Conservation (phyloP, 768 basidiomycete genomes). For the Amanita polypyramis region DNA sequence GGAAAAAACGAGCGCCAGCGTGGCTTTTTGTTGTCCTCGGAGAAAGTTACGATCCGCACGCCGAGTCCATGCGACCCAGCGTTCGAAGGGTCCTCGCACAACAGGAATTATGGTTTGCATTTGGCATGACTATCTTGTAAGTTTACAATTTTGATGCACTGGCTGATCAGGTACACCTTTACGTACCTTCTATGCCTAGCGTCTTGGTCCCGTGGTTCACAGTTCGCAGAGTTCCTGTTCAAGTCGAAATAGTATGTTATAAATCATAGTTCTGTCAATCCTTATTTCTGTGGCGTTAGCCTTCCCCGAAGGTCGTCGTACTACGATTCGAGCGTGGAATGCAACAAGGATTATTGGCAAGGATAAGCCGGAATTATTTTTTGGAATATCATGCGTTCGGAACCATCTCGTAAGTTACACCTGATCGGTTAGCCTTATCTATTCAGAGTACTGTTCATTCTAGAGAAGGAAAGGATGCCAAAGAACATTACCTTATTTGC, state of each 20-base stretch:
- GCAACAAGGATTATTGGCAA: constrained; percentile 75
- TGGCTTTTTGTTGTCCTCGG: constrained; percentile 66
- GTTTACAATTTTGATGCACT: constrained; percentile 13
- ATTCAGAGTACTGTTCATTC: not conserved
- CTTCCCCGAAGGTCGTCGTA: constrained; percentile 72
- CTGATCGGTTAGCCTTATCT: not conserved
- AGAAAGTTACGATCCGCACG: constrained; percentile 50
- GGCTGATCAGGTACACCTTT: no score
- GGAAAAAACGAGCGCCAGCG: constrained; percentile 19
- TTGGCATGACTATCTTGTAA: constrained; percentile 68
- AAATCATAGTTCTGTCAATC: not conserved
- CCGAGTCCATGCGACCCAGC: constrained; percentile 49
- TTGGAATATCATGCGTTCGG: constrained; percentile 85
- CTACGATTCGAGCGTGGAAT: constrained; percentile 76
- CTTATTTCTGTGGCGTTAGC: constrained; percentile 27
- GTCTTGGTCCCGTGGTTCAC: constrained; percentile 70
- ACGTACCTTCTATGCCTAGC: constrained; percentile 22
- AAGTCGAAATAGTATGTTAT: constrained; percentile 58
- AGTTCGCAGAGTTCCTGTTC: constrained; percentile 65
- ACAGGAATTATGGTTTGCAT: constrained; percentile 73
- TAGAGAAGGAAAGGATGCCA: constrained; percentile 63
- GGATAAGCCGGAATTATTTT: constrained; percentile 65
- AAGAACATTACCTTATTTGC: constrained; percentile 75
- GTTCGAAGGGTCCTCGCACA: constrained; percentile 49
- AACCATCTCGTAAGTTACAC: constrained; percentile 55